Evolutionary conservation across 2,329 filamentous ascomycete species (phyloP).

Genomic region (Fusarium haematococcum): DNA sequence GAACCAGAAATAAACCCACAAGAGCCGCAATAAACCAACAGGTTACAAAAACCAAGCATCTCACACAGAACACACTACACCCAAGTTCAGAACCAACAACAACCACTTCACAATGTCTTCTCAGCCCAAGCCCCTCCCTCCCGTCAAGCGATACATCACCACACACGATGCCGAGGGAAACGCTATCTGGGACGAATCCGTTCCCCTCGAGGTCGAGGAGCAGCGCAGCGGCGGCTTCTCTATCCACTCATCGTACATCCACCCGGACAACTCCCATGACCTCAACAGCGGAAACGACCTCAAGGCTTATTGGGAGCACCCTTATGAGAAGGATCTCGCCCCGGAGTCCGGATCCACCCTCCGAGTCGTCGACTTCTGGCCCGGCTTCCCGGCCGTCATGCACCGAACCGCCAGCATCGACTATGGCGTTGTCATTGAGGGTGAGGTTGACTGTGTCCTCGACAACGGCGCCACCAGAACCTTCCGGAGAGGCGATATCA

Average conservation of each 20-base stretch:
- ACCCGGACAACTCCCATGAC: constrained; percentile 24
- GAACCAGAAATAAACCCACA: neutral
- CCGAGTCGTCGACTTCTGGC: constrained; percentile 39
- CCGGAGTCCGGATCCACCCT: constrained; percentile 33
- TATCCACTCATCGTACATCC: constrained; percentile 33
- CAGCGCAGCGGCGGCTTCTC: constrained; percentile 34
- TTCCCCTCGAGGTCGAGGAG: constrained; percentile 27
- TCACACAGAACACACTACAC: neutral
- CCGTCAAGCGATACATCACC: constrained; percentile 37
- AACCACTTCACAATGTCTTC: constrained; percentile 22
- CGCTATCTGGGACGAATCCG: constrained; percentile 30
- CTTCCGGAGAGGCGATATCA: constrained; percentile 34
- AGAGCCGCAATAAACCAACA: neutral
- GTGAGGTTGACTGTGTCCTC: constrained; percentile 37
- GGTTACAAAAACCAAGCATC: neutral
- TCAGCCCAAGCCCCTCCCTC: constrained; percentile 24
- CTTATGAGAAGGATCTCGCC: constrained; percentile 28
- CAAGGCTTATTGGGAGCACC: constrained; percentile 31
- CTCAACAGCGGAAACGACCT: constrained; percentile 30
- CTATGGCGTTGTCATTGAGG: constrained; percentile 38
- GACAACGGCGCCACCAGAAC: constrained; percentile 33
- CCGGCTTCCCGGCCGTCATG: constrained; percentile 32
- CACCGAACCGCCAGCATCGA: constrained; percentile 41
- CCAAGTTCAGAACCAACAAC: neutral
- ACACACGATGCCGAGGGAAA: constrained; percentile 33